These are phyloP conservation scores for Malus asiatica DNA, from an alignment of 306 rosid species.

Conservation along the genomic window DNA sequence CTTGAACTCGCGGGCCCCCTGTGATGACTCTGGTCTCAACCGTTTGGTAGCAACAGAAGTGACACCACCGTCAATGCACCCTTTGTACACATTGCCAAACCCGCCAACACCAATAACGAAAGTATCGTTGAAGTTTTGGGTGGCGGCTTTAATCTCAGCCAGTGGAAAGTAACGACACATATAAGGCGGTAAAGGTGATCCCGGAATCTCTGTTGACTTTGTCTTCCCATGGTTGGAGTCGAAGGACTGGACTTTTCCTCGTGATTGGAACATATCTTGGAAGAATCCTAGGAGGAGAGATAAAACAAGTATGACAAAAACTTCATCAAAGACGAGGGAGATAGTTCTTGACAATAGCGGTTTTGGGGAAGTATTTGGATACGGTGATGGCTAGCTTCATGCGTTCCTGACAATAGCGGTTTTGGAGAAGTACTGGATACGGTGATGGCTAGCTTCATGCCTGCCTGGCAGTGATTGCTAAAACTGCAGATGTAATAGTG, in stretches of 20 bases:
- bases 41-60: constrained; percentile 1
- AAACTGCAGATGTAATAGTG: constrained; percentile 11
- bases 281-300: not conserved
- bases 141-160: not conserved
- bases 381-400: constrained; percentile 4
- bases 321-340: not conserved
- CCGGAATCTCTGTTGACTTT: not conserved
- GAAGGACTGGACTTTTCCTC: not conserved
- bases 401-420: not conserved
- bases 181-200: not conserved
- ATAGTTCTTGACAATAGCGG: fast-evolving
- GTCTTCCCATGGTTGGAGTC: not conserved
- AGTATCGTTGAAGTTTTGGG: not conserved
- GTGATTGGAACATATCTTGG: not conserved
- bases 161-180: not conserved
- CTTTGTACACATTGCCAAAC: constrained; percentile 20
- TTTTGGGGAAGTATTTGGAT: too few species aligned
- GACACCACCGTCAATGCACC: not conserved
- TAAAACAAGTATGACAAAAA: not conserved
- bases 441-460: constrained; percentile 8
- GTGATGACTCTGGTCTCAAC: not conserved
- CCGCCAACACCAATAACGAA: constrained; percentile 15
- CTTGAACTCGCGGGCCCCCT: constrained; percentile 16
- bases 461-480: not conserved
- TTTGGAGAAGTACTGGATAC: too few species aligned